Base-by-base conservation (phyloP, 2,329 filamentous ascomycete species). In the Ascochyta koolunga region DNA sequence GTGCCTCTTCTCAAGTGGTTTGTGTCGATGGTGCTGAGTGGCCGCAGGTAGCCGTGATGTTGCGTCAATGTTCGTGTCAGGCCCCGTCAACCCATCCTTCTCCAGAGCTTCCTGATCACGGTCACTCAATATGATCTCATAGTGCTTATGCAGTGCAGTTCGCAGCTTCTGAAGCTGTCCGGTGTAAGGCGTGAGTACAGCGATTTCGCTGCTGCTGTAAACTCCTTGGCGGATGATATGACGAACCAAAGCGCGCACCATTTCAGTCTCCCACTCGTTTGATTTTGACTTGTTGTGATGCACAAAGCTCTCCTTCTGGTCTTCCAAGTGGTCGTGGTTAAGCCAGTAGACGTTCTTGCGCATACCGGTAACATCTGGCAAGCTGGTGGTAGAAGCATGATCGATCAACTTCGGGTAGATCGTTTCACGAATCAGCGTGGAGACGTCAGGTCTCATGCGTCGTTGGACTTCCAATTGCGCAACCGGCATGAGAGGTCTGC, bases 161-260 rank as follows among this genome's bases (percentile, higher is more conserved):
- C 80, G 80, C 1, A 89, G 75, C 42, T 79, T 79, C 4, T 80
- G 76, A 2, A 86, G 70, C 56, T 89, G 86, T 0, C 84, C 85
- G 0, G 80, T 64, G 54, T 89, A 89, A 0, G 86, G 86, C 0
- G 89, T 91, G 5, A 93, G 67, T 0, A 93, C 83, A 0, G 88
- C 87, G 53, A 93, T 89, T 2, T 91, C 86, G 0, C 77, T 78
- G 0, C 75, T 71, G 0, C 67, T 70, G 65, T 92, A 91, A 0
- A 62, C 66, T 0, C 88, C 88, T 65, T 92, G 89, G 0, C 80
- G 78, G 5, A 88, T 76, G 0, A 93, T 72, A 64, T 93, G 88
- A 0, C 79, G 80, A 0, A 91, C 84, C 0, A 92, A 71, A 0
- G 83, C 81, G 5, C 79, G 75, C 0, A 82, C 81, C 84, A 93